A percentile compares a stretch with the other conserved stretches of the same genome.
Conservation (phyloP, 352 stramenopile species). For the Phytophthora constricta region DNA sequence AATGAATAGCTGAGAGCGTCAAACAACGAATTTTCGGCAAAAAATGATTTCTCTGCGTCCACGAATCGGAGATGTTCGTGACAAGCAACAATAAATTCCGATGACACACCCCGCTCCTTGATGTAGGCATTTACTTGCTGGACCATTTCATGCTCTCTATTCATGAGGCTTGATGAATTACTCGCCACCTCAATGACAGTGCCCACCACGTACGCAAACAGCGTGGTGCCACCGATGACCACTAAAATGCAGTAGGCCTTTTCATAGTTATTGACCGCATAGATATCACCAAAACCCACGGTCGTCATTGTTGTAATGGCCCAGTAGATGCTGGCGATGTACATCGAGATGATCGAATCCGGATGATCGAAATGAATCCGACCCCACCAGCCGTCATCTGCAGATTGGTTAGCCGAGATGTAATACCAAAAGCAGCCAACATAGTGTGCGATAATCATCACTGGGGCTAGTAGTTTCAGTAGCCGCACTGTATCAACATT, state of each 20-base stretch:
- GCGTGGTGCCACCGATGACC: slow-evolving; percentile 80
- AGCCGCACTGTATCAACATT: slow-evolving; percentile 76
- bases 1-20: slow-evolving; percentile 72
- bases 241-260: slow-evolving; percentile 83
- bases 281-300: slow-evolving; percentile 88
- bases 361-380: slow-evolving; percentile 62
- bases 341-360: slow-evolving; percentile 62
- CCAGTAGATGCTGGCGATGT: slow-evolving; percentile 89
- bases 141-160: slow-evolving; percentile 74
- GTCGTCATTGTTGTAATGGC: slow-evolving; percentile 88
- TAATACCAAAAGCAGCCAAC: slow-evolving; percentile 88
- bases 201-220: slow-evolving; percentile 85
- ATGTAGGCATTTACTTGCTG: slow-evolving; percentile 80
- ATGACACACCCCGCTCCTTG: slow-evolving; percentile 77
- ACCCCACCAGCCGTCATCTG: slow-evolving; percentile 63
- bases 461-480: slow-evolving; percentile 72
- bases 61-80: slow-evolving; percentile 79
- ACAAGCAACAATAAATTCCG: slow-evolving; percentile 71
- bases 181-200: slow-evolving; percentile 84
- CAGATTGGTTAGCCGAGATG: slow-evolving; percentile 57
- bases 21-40: slow-evolving; percentile 65
- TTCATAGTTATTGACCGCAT: slow-evolving; percentile 73
- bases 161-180: slow-evolving; percentile 81
- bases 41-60: slow-evolving; percentile 76
- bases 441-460: slow-evolving; percentile 81